Evolutionary conservation across 2,329 filamentous ascomycete species (phyloP), one percentile per base, ranked within the genome.

Genomic region (Fusarium sp.): DNA sequence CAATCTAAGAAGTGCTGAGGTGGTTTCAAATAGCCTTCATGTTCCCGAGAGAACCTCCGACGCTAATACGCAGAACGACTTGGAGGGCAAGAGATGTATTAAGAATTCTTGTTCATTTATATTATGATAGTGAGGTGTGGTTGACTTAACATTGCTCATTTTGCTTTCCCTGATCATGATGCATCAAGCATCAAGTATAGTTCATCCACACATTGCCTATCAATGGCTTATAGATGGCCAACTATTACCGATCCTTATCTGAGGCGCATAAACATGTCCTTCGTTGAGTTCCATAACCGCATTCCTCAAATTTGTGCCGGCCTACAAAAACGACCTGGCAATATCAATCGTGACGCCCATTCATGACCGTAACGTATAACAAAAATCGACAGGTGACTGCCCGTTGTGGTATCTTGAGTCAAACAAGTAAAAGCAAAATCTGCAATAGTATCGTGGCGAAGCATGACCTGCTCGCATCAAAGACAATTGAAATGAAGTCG

Each of bases 331-430:
- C 54, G 53, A 45, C 47, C 59, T 49, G 57, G 31, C 36, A 68
- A 63, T 67, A 74, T 50, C 60, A 74, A 60, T 66, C 64, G 64
- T 68, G 73, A 74, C 76, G 76, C 66, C 77, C 65, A 56, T 69
- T 75, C 74, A 75, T 79, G 63, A 77, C 77, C 75, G 74, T 75
- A 53, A 66, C 73, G 67, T 62, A 66, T 76, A 63, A 62, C 63
- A 55, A 64, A 72, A 77, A 71, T 68, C 56, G 41, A 77, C 38
- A 56, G 65, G 39, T 60, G 65, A 55, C 73, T 71, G 68, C 71
- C 71, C 65, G 61, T 59, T 52, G 44, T 76, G 79, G 79, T 80
- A 80, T 80, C 76, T 75, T 79, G 59, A 68, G 70, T 64, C 58
- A 55, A 60, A 72, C 53, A 70, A 73, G 18, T 55, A 72, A 71